Conservation (phyloP, 257 asterid species). For the Handroanthus guayacan region DNA sequence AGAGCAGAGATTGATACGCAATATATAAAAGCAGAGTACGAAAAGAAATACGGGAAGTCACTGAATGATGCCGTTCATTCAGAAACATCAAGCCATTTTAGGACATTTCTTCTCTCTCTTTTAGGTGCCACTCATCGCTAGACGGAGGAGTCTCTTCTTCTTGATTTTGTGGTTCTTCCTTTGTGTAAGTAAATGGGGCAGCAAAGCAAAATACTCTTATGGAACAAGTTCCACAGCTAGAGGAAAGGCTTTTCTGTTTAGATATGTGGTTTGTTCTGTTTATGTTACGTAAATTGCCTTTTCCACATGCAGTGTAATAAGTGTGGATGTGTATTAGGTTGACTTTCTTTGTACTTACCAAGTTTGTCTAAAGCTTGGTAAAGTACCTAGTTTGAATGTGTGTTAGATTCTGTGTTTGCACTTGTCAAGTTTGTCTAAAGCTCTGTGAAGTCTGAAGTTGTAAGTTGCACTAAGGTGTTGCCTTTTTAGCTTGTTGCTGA, state of each 20-base stretch:
- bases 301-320: neutral
- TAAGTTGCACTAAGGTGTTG: too few species aligned
- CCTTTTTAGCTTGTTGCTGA: too few species aligned
- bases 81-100: slow-evolving; percentile 78
- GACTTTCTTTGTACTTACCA: too few species aligned
- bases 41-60: slow-evolving; percentile 72
- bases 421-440: too few species aligned
- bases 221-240: neutral
- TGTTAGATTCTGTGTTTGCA: too few species aligned
- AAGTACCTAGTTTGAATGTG: too few species aligned
- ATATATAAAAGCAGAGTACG: slow-evolving; percentile 83
- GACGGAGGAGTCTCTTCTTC: neutral
- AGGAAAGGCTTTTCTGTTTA: neutral
- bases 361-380: too few species aligned
- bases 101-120: slow-evolving; percentile 76
- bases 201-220: too few species aligned
- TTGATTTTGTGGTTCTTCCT: slow-evolving; percentile 4
- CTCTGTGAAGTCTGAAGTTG: too few species aligned
- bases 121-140: slow-evolving; percentile 64
- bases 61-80: slow-evolving; percentile 68
- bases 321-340: neutral
- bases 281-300: neutral
- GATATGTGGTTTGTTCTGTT: neutral
- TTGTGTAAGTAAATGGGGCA: neutral
- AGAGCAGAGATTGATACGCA: slow-evolving; percentile 94